phyloP scores from a whole-genome alignment of 2,329 filamentous ascomycete genomes.

The Cryphonectria japonica region DNA sequence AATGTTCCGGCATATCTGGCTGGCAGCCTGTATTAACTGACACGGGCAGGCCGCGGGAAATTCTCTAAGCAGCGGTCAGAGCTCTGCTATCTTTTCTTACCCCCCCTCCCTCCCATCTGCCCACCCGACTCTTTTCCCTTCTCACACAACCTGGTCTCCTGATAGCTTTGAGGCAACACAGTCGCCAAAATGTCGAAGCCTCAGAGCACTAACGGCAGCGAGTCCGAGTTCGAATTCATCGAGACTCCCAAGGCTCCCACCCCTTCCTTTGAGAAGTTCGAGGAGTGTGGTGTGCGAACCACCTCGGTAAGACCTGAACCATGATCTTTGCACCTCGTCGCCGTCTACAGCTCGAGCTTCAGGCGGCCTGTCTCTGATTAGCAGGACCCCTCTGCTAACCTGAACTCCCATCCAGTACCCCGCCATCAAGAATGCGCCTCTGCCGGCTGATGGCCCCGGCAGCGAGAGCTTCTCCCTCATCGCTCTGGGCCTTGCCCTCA shows the following conservation, averaged over 20 bases:
- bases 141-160: conserved; percentile 3
- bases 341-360: conserved; percentile 2
- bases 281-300: conserved; percentile 59
- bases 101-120: not conserved
- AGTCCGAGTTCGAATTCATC: conserved; percentile 67
- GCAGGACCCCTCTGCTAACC: conserved; percentile 15
- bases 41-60: not conserved
- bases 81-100: not conserved
- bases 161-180: conserved; percentile 18
- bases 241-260: conserved; percentile 57
- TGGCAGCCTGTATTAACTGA: not conserved
- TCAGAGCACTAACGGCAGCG: conserved; percentile 51
- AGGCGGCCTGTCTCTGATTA: not conserved
- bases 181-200: conserved; percentile 51
- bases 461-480: conserved; percentile 86
- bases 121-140: not conserved
- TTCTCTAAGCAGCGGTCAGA: conserved; percentile 25
- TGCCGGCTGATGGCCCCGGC: conserved; percentile 86
- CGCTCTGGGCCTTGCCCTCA: conserved; percentile 71
- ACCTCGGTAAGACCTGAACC: conserved; percentile 50
- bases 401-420: conserved; percentile 64
- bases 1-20: conserved; percentile 24
- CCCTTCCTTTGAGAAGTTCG: conserved; percentile 54
- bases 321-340: not conserved
- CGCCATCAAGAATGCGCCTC: conserved; percentile 89